These are phyloP conservation scores for Aurantiochytrium sp. DNA, from an alignment of 108 stramenopile genomes.

Conservation along the genomic window DNA sequence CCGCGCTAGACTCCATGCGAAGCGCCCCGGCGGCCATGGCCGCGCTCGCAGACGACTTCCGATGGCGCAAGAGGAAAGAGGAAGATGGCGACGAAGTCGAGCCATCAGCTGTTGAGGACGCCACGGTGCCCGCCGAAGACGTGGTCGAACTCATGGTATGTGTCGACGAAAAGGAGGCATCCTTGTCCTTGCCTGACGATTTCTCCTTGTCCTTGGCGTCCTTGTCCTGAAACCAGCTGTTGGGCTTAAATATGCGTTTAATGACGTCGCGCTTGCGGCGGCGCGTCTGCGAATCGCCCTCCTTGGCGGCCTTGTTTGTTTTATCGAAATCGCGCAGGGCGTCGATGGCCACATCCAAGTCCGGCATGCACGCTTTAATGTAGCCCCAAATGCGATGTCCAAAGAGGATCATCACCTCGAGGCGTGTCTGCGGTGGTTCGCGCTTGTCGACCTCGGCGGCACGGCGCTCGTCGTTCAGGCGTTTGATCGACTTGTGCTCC, in stretches of 20 bases:
- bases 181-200: not conserved
- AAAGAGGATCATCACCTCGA: not conserved
- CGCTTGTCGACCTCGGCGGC: not conserved
- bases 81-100: too few relatives aligned
- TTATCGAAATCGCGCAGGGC: not conserved
- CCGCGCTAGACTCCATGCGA: not conserved
- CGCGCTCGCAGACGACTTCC: not conserved
- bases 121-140: too few relatives aligned
- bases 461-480: not conserved
- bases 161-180: too few relatives aligned
- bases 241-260: not conserved
- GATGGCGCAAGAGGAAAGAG: not conserved
- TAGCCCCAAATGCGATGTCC: constrained; percentile 1
- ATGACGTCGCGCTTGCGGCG: not conserved
- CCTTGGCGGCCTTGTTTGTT: not conserved
- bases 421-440: not conserved
- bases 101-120: too few relatives aligned
- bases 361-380: not conserved
- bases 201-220: not conserved
- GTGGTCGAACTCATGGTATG: too few relatives aligned
- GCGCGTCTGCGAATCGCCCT: not conserved
- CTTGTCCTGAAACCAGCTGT: constrained; percentile 1
- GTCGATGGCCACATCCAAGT: not conserved
- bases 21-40: not conserved
- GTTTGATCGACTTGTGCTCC: not conserved